Evolutionary conservation across 768 basidiomycete genomes (phyloP), one percentile per base, ranked within the genome.

Genomic region (Rhodotorula graminis): DNA sequence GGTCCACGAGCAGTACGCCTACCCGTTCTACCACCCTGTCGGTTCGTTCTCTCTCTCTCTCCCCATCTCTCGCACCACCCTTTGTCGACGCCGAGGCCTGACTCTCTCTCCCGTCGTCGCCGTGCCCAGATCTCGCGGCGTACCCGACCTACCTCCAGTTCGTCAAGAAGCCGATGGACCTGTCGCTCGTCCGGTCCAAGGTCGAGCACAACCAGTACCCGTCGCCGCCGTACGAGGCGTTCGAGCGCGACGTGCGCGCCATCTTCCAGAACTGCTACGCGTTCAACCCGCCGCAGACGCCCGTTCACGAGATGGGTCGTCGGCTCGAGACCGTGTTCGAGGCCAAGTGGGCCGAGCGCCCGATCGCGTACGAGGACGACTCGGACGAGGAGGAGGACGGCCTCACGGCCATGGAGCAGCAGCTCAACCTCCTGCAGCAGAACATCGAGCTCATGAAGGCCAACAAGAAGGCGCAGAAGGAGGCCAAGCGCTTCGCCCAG

Each of bases 121-220:
- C 67, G 65, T 65, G 52, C 27, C 23, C 73, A 93, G 93, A 96
- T 80, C 88, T 88, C 82, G 83, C 88, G 56, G 87, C 86, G 12
- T 73, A 77, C 84, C 93, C 75, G 86, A 88, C 47, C 85, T 99
- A 99, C 81, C 87, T 88, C 5, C 90, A 88, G 81, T 82, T 95
- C 76, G 85, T 99, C 80, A 95, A 93, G 84, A 88, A 87, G 78
- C 96, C 96, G 8, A 98, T 99, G 92, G 96, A 99, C 81, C 80
- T 99, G 70, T 85, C 87, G 19, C 93, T 91, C 16, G 93, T 99
- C 84, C 87, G 88, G 76, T 86, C 83, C 80, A 95, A 93, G 82
- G 84, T 99, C 61, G 90, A 93, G 55, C 84, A 83, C 47, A 84
- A 85, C 64, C 87, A 89, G 72, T 99, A 98, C 80, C 72, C 70